A percentile compares a stretch with the other conserved stretches of the same genome.
These are phyloP conservation scores for Cordyceps cateniannulata DNA, from an alignment of 2,329 filamentous ascomycete genomes.

Conservation along the genomic window DNA sequence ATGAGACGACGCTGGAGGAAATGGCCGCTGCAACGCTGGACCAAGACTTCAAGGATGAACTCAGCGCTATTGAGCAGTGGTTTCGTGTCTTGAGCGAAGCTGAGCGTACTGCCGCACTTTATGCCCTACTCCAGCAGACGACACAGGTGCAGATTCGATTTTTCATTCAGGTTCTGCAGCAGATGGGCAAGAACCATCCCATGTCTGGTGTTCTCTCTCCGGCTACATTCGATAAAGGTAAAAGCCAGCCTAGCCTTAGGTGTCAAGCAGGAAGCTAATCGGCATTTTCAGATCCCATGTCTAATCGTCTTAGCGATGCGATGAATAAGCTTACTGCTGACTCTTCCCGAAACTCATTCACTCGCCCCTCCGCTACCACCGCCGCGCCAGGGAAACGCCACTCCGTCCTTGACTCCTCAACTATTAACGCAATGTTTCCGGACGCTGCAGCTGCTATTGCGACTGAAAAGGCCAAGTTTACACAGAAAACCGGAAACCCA, in stretches of 20 bases:
- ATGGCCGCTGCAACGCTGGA: slow-evolving; percentile 98
- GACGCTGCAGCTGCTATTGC: slow-evolving; percentile 98
- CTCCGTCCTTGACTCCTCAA: slow-evolving; percentile 86
- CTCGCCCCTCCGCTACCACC: slow-evolving; percentile 69
- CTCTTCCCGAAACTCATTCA: slow-evolving; percentile 77
- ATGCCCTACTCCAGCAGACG: slow-evolving; percentile 93
- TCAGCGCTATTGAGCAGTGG: slow-evolving; percentile 99
- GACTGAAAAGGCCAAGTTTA: slow-evolving; percentile 95
- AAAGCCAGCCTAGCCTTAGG: slow-evolving; percentile 12
- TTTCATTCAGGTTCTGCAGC: slow-evolving; percentile 97
- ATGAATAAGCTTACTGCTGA: slow-evolving; percentile 94
- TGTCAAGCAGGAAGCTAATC: slow-evolving; percentile 14
- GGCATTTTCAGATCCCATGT: slow-evolving; percentile 81
- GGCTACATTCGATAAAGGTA: slow-evolving; percentile 94
- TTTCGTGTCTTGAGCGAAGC: slow-evolving; percentile 96
- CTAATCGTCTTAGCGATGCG: slow-evolving; percentile 87
- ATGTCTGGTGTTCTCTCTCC: slow-evolving; percentile 95
- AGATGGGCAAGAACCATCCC: slow-evolving; percentile 97
- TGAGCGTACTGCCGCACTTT: slow-evolving; percentile 89
- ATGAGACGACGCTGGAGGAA: slow-evolving; percentile 96
- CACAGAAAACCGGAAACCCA: slow-evolving; percentile 85
- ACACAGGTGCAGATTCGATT: slow-evolving; percentile 98
- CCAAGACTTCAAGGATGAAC: slow-evolving; percentile 98
- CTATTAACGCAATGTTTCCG: slow-evolving; percentile 98
- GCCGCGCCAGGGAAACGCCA: slow-evolving; percentile 75